Base-by-base conservation (phyloP, 352 stramenopile species). In the Pythium coloratum region DNA sequence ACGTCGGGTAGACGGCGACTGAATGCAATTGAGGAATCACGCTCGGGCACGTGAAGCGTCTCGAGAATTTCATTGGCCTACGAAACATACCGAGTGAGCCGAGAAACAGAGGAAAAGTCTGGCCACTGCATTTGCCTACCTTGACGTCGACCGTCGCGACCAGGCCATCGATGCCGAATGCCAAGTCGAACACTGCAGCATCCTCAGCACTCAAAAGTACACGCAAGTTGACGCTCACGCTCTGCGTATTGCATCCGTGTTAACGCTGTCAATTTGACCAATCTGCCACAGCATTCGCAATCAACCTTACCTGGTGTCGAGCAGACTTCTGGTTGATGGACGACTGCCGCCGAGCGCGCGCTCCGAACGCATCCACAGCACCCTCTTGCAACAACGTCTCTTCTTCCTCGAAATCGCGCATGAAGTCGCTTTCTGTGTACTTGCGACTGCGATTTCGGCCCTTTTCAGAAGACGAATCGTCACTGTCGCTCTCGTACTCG, bases 351-450 rank as follows among this genome's bases (percentile, higher is more conserved):
- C 42, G 18, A 61, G 30, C 12, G 67, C 40, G 33, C 46, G 42
- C 24, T 50, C 76, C 65, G 16, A 67, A 66, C 32, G 56, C 55
- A 2, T 70, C 47, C 38, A 62, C 47, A n/a, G 69, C 64, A 42
- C 74, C 65, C 68, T 81, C 75, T 7, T 59, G 60, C 5, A 78
- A 26, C 12, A 81, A 42, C 20, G 67, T 67, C 32, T 91, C 77
- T 66, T 93, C 79, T 55, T 90, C 85, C 58, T 90, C 82, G 63
- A 93, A 90, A 51, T 93, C 84, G 46, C 82, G 80, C 81, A 91
- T 90, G 34, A 91, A 92, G 58, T 91, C 83, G 65, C 76, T 91
- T 58, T 81, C 71, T 14, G 83, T 87, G 73, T 93, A 90, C 62
- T 90, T 89, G 10, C 79, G 77, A 75, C 75, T 86, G 40, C 76